Evolutionary conservation across 1,139 yeast species (phyloP), one percentile per base, ranked within the genome.

Genomic region (Fermentozyma sake): DNA sequence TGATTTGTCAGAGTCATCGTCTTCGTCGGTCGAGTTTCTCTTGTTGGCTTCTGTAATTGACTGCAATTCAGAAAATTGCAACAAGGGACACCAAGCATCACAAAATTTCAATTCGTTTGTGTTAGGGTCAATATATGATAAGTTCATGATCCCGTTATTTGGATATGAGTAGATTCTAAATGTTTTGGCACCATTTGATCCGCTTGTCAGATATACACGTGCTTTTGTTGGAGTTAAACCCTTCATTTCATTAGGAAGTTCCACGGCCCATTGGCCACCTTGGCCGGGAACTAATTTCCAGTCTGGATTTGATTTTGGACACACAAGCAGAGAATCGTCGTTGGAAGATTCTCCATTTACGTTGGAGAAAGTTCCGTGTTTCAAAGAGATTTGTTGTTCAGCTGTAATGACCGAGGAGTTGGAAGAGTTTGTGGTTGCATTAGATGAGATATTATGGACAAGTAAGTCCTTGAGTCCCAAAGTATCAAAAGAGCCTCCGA

Each of bases 11-110:
- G 40, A 34, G 17, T 45, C 37, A 7, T 51, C 47, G n/a, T 47
- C 44, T 12, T 42, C 30, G 24, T 47, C 52, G 9, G 46, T 40
- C 7, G 32, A 30, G 20, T 52, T 46, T 4, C 49, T 43, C 3
- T 41, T 35, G 30, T 56, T 55, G 4, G 39, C 30, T 4, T 50
- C 34, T 35, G 60, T 29, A 41, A 34, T 47, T 9, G 50, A 36
- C 13, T 46, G 33, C 13, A 68, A 52, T 1, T 60, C 50, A 0
- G 63, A 33, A 6, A 55, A 46, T 13, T 59, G 52, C 4, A 54
- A 44, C 21, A 82, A 55, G 0, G 96, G 94, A 53, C 98, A 91
- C 70, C 75, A 81, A 1, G 96, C 94, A 52, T 87, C 96, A 63
- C 98, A 91, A 39, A 56, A 59, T 4, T 59, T 48, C 6, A 74